These are phyloP conservation scores for Curvularia sp. DNA, from an alignment of 2,329 filamentous ascomycete species.

Conservation along the genomic window DNA sequence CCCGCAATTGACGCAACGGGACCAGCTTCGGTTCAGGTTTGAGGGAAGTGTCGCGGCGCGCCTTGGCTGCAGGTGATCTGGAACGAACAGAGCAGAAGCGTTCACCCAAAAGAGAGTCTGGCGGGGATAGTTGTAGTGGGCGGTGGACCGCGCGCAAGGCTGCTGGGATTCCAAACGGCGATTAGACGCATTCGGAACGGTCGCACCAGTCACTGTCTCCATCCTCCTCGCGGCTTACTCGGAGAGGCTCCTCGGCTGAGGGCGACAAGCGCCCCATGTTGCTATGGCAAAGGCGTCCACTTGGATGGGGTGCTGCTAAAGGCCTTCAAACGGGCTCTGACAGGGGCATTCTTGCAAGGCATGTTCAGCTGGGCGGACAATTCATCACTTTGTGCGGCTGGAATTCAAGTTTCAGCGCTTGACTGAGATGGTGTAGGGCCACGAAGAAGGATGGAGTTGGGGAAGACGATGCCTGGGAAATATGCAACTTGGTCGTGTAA, in stretches of 20 bases:
- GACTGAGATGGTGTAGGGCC: slow-evolving; percentile 34
- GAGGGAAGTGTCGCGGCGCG: slow-evolving; percentile 49
- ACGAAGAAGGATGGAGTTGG: slow-evolving; percentile 27
- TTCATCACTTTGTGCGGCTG: slow-evolving; percentile 33
- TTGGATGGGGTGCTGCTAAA: slow-evolving; percentile 25
- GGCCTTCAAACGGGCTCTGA: slow-evolving; percentile 16
- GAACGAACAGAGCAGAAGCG: slow-evolving; percentile 50
- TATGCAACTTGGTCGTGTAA: slow-evolving; percentile 25
- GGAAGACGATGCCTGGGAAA: slow-evolving; percentile 19
- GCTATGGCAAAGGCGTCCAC: slow-evolving; percentile 35
- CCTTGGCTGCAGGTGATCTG: slow-evolving; percentile 53
- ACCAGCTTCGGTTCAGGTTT: slow-evolving; percentile 47
- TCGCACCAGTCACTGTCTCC: slow-evolving; percentile 31
- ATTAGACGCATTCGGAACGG: slow-evolving; percentile 37
- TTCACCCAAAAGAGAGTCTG: slow-evolving; percentile 47
- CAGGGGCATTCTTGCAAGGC: slow-evolving; percentile 33
- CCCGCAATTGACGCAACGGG: slow-evolving; percentile 47
- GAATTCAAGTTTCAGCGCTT: slow-evolving; percentile 37
- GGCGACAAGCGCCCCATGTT: slow-evolving; percentile 43
- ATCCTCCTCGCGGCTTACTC: slow-evolving; percentile 28
- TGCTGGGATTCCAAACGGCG: slow-evolving; percentile 39
- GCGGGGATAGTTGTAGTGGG: slow-evolving; percentile 39
- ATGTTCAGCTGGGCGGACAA: slow-evolving; percentile 18
- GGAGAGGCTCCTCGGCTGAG: slow-evolving; percentile 31
- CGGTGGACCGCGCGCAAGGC: slow-evolving; percentile 45